A percentile compares a stretch with the other conserved stretches of the same genome.
phyloP scores from a whole-genome alignment of 768 basidiomycete genomes.

The Inosperma sp. region DNA sequence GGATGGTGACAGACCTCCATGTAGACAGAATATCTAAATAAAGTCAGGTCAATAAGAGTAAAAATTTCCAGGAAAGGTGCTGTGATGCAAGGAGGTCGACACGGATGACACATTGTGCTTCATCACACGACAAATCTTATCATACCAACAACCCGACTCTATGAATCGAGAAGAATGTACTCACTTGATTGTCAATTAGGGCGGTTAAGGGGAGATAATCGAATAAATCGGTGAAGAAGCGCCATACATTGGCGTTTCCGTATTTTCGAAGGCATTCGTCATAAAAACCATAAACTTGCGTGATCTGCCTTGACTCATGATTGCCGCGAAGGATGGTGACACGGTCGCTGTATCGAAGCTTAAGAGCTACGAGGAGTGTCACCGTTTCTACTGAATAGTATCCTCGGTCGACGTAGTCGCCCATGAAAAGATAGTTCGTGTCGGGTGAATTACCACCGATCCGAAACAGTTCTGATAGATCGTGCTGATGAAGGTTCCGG shows the following conservation, averaged over 20 bases:
- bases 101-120: slow-evolving; percentile 6
- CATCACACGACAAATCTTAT: slow-evolving; percentile 17
- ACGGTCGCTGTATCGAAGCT: slow-evolving; percentile 95
- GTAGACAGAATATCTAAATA: slow-evolving; percentile 92
- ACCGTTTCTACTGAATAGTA: slow-evolving; percentile 99
- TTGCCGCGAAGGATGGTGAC: slow-evolving; percentile 98
- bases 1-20: slow-evolving; percentile 96
- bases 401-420: slow-evolving; percentile 98
- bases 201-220: slow-evolving; percentile 97
- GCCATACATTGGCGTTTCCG: slow-evolving; percentile 99
- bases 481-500: slow-evolving; percentile 62
- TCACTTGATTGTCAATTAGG: slow-evolving; percentile 96
- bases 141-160: too few relatives aligned
- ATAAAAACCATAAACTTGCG: slow-evolving; percentile 99
- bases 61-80: slow-evolving; percentile 6
- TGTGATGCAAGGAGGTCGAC: slow-evolving; percentile 11
- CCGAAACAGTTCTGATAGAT: slow-evolving; percentile 96
- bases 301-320: slow-evolving; percentile 99
- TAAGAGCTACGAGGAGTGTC: slow-evolving; percentile 93
- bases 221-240: slow-evolving; percentile 97
- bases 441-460: slow-evolving; percentile 99
- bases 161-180: slow-evolving; percentile 38
- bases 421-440: slow-evolving; percentile 99
- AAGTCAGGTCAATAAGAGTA: slow-evolving; percentile 13
- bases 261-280: slow-evolving; percentile 99